Evolutionary conservation across 1,284 basidiomycete genomes (phyloP).

Genomic region (Sanguinoderma infundibulare): DNA sequence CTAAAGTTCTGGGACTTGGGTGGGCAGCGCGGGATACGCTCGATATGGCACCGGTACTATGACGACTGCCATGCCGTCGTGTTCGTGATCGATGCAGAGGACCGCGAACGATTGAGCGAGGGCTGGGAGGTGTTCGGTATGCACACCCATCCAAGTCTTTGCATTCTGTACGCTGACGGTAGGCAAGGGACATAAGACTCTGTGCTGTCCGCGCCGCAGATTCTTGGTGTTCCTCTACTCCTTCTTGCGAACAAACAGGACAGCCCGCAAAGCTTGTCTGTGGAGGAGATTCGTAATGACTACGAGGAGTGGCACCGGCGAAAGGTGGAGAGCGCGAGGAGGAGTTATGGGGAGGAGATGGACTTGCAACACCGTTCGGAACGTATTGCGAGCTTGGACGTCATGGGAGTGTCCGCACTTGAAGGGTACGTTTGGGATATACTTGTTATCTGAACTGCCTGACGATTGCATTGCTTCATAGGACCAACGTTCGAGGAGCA

Average conservation of each 20-base stretch:
- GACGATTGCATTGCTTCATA: conserved; percentile 37
- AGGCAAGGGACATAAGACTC: conserved; percentile 59
- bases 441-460: neutral
- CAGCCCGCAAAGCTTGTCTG: conserved; percentile 74
- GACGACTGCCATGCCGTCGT: conserved; percentile 94
- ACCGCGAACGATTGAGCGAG: conserved; percentile 84
- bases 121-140: conserved; percentile 95
- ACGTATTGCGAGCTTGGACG: conserved; percentile 85
- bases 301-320: conserved; percentile 89
- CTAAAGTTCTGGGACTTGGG: conserved; percentile 95
- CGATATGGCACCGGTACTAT: conserved; percentile 93
- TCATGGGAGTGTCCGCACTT: conserved; percentile 88
- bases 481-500: conserved; percentile 87
- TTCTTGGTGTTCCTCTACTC: conserved; percentile 85
- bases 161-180: conserved; percentile 18
- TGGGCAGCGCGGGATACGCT: conserved; percentile 88
- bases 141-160: conserved; percentile 31
- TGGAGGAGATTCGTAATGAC: conserved; percentile 87
- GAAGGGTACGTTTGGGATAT: conserved; percentile 70
- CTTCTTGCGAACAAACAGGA: conserved; percentile 96
- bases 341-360: conserved; percentile 54
- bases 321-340: conserved; percentile 66
- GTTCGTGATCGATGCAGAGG: conserved; percentile 89
- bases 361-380: conserved; percentile 58
- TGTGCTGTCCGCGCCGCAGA: conserved; percentile 84